Evolutionary conservation across 2,329 filamentous ascomycete species (phyloP), one percentile per base, ranked within the genome.

Genomic region (Neonectria punicea): DNA sequence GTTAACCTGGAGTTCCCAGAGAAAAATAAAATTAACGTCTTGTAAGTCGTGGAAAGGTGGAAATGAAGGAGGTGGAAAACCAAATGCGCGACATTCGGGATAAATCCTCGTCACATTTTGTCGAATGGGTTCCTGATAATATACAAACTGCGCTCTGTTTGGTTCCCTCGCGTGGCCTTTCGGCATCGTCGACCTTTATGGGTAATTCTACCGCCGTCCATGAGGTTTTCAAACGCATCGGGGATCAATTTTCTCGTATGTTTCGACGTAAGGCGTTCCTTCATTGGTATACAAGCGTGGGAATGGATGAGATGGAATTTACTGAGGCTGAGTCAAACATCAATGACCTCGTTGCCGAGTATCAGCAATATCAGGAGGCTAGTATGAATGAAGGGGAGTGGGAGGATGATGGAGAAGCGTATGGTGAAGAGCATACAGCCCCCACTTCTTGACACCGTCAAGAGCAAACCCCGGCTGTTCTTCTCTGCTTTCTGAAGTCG

Each of bases 261-360:
- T 30, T 30, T 30, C 90, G 95, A 87, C 93, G 95, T 86, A 98
- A 98, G 93, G 95, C 95, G 90, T 98, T 98, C 93, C 93, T 98
- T 90, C 95, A 98, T 88, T 98, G 95, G 95, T 98, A 98, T 87
- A 98, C 95, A 90, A 94, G 94, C 80, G 95, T 98, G 90, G 95
- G 95, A 87, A 98, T 98, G 95, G 95, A 98, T 86, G 95, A 98
- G 91, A 98, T 98, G 95, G 95, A 98, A 87, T 98, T 98, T 89
- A 98, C 95, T 80, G 95, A 98, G 90, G 95, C 95, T 77, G 95
- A 98, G 91, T 97, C 93, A 86, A 98, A 98, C 89, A 98, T 98
- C 95, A 98, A 98, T 89, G 95, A 98, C 83, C 87, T 98, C 81
- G 94, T 98, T 77, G 97, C 93, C 70, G 95, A 98, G 85, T 98